A percentile compares a stretch with the other conserved stretches of the same genome.
Conservation (phyloP, 2,329 filamentous ascomycete genomes). For the Aspergillus ruber region DNA sequence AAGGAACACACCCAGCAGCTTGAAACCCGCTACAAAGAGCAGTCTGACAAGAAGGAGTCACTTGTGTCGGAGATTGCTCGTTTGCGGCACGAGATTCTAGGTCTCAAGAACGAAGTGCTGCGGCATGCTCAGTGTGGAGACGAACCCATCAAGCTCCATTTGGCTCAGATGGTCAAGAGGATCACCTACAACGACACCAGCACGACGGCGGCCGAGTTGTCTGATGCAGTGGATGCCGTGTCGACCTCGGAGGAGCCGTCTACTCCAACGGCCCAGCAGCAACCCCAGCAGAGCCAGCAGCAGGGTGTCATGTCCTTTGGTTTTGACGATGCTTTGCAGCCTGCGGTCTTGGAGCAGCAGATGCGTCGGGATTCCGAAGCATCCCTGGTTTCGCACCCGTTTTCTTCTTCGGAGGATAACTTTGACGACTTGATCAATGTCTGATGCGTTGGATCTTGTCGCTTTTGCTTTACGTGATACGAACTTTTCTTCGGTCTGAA, state of each 20-base stretch:
- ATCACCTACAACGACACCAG: slow-evolving; percentile 23
- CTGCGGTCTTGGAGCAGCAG: slow-evolving; percentile 19
- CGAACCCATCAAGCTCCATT: slow-evolving; percentile 30
- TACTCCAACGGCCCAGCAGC: slow-evolving; percentile 4
- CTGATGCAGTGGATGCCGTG: slow-evolving; percentile 7
- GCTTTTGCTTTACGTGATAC: neutral
- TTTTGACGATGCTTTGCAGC: slow-evolving; percentile 26
- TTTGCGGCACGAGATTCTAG: slow-evolving; percentile 32
- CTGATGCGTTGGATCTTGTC: slow-evolving; percentile 5
- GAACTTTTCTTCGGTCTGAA: too few species aligned
- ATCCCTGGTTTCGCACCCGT: slow-evolving; percentile 23
- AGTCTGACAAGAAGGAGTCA: slow-evolving; percentile 26
- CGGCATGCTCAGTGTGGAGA: slow-evolving; percentile 35
- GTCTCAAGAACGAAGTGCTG: slow-evolving; percentile 35
- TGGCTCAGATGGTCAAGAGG: slow-evolving; percentile 33
- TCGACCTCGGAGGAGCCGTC: slow-evolving; percentile 9
- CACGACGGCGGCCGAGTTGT: slow-evolving; percentile 5
- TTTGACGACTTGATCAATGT: slow-evolving; percentile 31
- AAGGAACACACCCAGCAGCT: slow-evolving; percentile 51
- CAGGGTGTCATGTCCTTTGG: slow-evolving; percentile 22
- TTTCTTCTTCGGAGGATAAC: slow-evolving; percentile 22
- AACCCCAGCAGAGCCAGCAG: neutral
- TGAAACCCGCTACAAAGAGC: slow-evolving; percentile 36
- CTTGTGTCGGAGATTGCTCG: slow-evolving; percentile 29
- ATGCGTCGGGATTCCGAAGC: slow-evolving; percentile 24